Conservation (phyloP, 2,329 filamentous ascomycete species). For the Didymella pinodella region DNA sequence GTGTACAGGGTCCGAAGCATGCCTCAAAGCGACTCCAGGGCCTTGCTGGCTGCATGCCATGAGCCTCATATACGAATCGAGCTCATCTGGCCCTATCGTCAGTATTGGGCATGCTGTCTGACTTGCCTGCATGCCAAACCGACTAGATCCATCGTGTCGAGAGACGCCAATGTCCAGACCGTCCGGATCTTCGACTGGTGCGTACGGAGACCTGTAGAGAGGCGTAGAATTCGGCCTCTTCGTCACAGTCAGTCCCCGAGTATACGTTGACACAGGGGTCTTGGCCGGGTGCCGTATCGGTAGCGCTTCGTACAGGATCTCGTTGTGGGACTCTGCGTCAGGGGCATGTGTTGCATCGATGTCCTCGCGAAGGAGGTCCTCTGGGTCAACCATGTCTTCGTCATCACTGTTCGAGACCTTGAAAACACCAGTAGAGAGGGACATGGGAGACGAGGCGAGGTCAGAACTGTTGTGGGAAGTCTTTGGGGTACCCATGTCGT, state of each 20-base stretch:
- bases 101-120: neutral
- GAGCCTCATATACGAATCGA: neutral
- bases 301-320: too few species aligned
- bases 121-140: neutral
- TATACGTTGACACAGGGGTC: neutral
- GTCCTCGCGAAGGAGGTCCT: neutral
- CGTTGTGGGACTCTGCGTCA: too few species aligned
- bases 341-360: neutral
- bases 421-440: neutral
- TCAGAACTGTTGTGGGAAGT: neutral
- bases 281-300: neutral
- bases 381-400: neutral
- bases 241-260: neutral
- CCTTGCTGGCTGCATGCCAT: neutral
- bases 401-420: conserved; percentile 14
- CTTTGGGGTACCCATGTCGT: neutral
- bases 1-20: neutral
- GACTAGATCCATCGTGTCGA: neutral
- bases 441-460: neutral
- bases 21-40: neutral
- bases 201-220: neutral
- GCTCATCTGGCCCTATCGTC: neutral
- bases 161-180: neutral
- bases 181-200: neutral
- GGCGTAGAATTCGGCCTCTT: neutral